Evolutionary conservation across 257 asterid species (phyloP).

Genomic region (Lycium ferocissimum): DNA sequence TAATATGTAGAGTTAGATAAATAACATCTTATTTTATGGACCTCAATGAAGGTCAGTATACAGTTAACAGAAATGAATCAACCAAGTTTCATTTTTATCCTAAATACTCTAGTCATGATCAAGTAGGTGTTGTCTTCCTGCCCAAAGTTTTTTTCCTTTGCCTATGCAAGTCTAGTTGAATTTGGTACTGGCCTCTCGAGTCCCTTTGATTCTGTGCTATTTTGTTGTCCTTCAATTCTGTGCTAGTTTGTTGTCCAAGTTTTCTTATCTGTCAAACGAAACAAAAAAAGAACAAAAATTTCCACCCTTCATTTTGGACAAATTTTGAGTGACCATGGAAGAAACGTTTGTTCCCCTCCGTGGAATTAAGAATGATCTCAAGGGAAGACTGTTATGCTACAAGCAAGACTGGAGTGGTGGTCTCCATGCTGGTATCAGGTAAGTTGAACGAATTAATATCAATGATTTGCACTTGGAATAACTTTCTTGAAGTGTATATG

Average conservation of each 20-base stretch:
- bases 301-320: constrained; percentile 26
- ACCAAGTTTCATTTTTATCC: constrained; percentile 19
- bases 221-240: constrained; percentile 12
- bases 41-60: constrained; percentile 31
- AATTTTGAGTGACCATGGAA: constrained; percentile 60
- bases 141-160: constrained; percentile 25
- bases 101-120: constrained; percentile 21
- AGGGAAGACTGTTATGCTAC: constrained; percentile 82
- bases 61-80: constrained; percentile 28
- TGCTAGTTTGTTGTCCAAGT: neutral
- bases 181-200: constrained; percentile 35
- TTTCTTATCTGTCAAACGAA: neutral
- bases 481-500: constrained; percentile 3
- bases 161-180: constrained; percentile 27
- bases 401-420: constrained; percentile 94
- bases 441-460: constrained; percentile 33
- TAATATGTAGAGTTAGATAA: constrained; percentile 29
- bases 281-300: neutral
- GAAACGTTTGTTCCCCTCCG: constrained; percentile 92
- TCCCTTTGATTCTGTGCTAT: constrained; percentile 5
- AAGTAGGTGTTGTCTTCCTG: constrained; percentile 31
- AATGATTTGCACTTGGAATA: constrained; percentile 15
- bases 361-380: constrained; percentile 89
- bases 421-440: constrained; percentile 88
- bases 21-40: constrained; percentile 18